Evolutionary conservation across 2,329 filamentous ascomycete species (phyloP).

Genomic region (Colletotrichum cereale): DNA sequence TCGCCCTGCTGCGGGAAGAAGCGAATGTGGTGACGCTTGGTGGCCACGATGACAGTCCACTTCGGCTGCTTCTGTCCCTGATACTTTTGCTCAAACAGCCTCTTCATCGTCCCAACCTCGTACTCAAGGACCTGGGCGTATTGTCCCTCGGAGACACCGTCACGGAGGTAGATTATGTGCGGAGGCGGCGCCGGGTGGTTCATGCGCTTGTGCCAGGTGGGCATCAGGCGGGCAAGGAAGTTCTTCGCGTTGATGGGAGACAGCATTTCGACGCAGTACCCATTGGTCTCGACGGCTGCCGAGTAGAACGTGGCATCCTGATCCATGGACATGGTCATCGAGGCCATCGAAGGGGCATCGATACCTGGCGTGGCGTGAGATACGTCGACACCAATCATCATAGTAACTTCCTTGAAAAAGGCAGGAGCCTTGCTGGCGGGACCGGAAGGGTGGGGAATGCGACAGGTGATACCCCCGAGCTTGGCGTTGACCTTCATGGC

Average conservation of each 20-base stretch:
- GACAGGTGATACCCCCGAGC: slow-evolving; percentile 83
- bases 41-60: slow-evolving; percentile 88
- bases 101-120: slow-evolving; percentile 82
- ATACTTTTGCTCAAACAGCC: slow-evolving; percentile 60
- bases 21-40: slow-evolving; percentile 94
- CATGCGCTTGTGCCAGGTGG: slow-evolving; percentile 72
- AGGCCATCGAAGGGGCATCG: slow-evolving; percentile 80
- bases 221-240: slow-evolving; percentile 74
- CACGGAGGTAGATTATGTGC: slow-evolving; percentile 92
- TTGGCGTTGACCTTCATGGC: slow-evolving; percentile 98
- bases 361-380: slow-evolving; percentile 83
- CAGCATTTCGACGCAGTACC: slow-evolving; percentile 84
- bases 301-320: slow-evolving; percentile 79
- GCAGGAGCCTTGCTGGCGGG: slow-evolving; percentile 41
- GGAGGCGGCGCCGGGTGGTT: slow-evolving; percentile 63
- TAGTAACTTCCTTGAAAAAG: slow-evolving; percentile 52
- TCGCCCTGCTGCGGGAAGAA: slow-evolving; percentile 81
- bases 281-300: slow-evolving; percentile 86
- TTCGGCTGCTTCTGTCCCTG: slow-evolving; percentile 59
- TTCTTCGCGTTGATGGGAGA: slow-evolving; percentile 72
- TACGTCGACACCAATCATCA: slow-evolving; percentile 89
- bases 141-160: slow-evolving; percentile 91
- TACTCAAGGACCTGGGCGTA: slow-evolving; percentile 82
- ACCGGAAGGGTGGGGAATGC: slow-evolving; percentile 47
- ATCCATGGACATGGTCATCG: slow-evolving; percentile 87